Evolutionary conservation across 768 basidiomycete species (phyloP).

Genomic region (Leccinellum luteum): DNA sequence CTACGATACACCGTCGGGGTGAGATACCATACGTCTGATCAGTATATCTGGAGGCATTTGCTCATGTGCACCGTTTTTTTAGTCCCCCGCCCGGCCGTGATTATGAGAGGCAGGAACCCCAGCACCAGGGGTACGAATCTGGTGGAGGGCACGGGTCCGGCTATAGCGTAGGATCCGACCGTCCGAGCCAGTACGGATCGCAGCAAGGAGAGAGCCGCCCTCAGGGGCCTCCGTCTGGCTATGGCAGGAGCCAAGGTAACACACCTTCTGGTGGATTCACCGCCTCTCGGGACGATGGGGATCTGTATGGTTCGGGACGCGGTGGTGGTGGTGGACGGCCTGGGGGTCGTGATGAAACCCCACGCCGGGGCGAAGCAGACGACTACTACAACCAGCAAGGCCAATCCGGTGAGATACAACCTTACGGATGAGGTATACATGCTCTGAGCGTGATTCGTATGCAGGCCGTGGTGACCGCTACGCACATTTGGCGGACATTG

Average conservation of each 20-base stretch:
- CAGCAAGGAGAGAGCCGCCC: constrained; percentile 6
- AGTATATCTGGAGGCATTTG: background rate
- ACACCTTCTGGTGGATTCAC: constrained; percentile 19
- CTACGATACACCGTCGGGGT: constrained; percentile 15
- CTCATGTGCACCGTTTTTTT: background rate
- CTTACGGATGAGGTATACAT: background rate
- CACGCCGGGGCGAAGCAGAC: constrained; percentile 16
- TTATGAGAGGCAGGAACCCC: constrained; percentile 5
- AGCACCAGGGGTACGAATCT: constrained; percentile 5
- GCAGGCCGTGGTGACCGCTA: constrained; percentile 23
- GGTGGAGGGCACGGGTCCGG: background rate
- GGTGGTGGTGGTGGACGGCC: background rate
- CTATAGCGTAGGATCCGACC: constrained; percentile 7
- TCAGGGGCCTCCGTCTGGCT: constrained; percentile 1
- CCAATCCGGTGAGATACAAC: constrained; percentile 1
- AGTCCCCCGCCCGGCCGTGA: constrained; percentile 9
- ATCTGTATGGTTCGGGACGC: constrained; percentile 5
- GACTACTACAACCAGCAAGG: constrained; percentile 17
- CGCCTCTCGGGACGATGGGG: constrained; percentile 9
- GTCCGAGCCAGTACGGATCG: constrained; percentile 9
- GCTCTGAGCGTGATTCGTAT: constrained; percentile 1
- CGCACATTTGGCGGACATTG: constrained; percentile 13
- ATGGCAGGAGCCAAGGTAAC: constrained; percentile 4
- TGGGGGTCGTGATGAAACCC: constrained; percentile 1
- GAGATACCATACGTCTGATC: background rate